These are phyloP conservation scores for Globisporangium okanoganense DNA, from an alignment of 352 stramenopile species.

Conservation along the genomic window DNA sequence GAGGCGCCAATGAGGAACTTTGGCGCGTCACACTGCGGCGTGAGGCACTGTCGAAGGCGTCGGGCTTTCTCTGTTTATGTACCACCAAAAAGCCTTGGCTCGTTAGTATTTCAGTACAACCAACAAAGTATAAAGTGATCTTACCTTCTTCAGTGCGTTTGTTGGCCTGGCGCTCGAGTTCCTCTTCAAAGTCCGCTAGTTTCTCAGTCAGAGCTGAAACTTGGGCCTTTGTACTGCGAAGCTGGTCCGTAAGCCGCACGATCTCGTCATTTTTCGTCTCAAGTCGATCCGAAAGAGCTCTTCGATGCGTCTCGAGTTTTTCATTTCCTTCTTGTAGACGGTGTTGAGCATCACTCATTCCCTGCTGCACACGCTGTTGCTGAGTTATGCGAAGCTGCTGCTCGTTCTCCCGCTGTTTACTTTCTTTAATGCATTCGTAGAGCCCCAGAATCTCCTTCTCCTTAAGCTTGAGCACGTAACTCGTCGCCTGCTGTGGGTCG, in stretches of 20 bases:
- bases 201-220: constrained; percentile 27
- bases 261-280: constrained; percentile 10
- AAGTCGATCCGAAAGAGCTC: constrained; percentile 3
- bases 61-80: constrained; percentile 37
- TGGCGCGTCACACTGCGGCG: constrained; percentile 61
- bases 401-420: background rate
- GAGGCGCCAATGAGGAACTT: constrained; percentile 53
- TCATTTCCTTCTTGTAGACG: constrained; percentile 5
- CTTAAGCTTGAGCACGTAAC: constrained; percentile 46
- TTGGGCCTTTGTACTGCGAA: constrained; percentile 15
- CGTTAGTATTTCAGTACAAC: background rate
- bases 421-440: background rate
- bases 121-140: background rate
- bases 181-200: constrained; percentile 38
- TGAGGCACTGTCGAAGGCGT: constrained; percentile 52
- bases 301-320: background rate
- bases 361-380: constrained; percentile 3
- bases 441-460: constrained; percentile 41
- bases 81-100: background rate
- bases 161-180: constrained; percentile 33
- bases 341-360: constrained; percentile 15
- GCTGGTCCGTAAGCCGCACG: constrained; percentile 17
- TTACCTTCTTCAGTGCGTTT: constrained; percentile 35
- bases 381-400: constrained; percentile 13
- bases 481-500: constrained; percentile 24